A percentile compares a stretch with the other conserved stretches of the same genome.
Conservation (phyloP, 768 basidiomycete species). For the Lactifluus subvellereus region DNA sequence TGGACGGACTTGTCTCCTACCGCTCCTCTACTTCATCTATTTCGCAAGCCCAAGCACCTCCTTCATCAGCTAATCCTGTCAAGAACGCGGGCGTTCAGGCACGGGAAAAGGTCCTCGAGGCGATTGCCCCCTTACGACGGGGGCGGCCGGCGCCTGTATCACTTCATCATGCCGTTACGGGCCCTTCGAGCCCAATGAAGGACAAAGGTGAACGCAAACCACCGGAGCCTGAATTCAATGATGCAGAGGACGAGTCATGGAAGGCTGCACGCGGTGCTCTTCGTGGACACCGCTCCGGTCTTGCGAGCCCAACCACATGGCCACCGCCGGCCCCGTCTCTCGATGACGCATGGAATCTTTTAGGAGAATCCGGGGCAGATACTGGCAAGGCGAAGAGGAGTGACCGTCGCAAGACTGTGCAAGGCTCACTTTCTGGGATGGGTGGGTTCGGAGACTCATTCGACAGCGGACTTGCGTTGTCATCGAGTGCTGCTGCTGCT, state of each 20-base stretch:
- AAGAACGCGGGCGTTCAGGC: conserved; percentile 58
- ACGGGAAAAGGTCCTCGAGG: conserved; percentile 72
- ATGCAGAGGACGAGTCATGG: conserved; percentile 29
- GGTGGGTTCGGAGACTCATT: conserved; percentile 59
- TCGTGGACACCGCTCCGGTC: conserved; percentile 25
- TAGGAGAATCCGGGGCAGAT: conserved; percentile 3
- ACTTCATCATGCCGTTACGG: conserved; percentile 24
- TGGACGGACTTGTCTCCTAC: conserved; percentile 39
- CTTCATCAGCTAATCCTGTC: conserved; percentile 27
- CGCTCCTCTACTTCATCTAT: conserved; percentile 26
- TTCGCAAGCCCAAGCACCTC: conserved; percentile 27
- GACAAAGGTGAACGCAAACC: conserved; percentile 14
- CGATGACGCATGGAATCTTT: conserved; percentile 21
- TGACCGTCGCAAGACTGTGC: conserved; percentile 22
- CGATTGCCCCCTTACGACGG: conserved; percentile 72
- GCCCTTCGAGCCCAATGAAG: conserved; percentile 29
- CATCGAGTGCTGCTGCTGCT: conserved; percentile 7
- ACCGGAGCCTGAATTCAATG: conserved; percentile 28
- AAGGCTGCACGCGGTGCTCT: conserved; percentile 21
- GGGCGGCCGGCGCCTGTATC: conserved; percentile 46
- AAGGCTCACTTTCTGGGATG: conserved; percentile 13
- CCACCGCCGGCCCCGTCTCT: neutral
- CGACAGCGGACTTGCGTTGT: conserved; percentile 29
- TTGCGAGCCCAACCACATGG: conserved; percentile 22
- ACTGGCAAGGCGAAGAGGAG: conserved; percentile 18